Percentiles rank a stretch among this genome's conserved stretches.
Conservation (phyloP, 345 rosid genomes). For the Erodium maritimum region DNA sequence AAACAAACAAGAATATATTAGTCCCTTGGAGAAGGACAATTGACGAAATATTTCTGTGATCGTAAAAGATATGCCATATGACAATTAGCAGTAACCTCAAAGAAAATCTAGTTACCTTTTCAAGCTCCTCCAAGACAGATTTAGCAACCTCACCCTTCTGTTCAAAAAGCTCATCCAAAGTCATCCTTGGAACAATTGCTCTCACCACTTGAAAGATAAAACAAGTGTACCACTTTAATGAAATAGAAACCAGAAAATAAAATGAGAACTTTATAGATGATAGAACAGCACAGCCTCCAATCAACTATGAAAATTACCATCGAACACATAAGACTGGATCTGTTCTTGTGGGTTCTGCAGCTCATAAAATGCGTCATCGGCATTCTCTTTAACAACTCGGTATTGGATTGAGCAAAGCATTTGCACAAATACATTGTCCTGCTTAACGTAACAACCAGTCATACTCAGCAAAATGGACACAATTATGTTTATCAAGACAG, state of each 20-base stretch:
- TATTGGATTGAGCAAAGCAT: slow-evolving; percentile 88
- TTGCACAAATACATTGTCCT: slow-evolving; percentile 98
- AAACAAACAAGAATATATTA: no score
- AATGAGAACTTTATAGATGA: no score
- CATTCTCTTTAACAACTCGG: slow-evolving; percentile 53
- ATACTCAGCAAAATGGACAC: slow-evolving; percentile 89
- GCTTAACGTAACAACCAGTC: slow-evolving; percentile 22
- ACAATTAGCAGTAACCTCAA: not conserved
- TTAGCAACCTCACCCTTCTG: slow-evolving; percentile 97
- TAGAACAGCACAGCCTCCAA: no score
- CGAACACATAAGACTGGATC: slow-evolving; percentile 93
- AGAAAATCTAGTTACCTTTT: slow-evolving; percentile 43
- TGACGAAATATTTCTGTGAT: no score
- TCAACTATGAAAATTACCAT: slow-evolving; percentile 62
- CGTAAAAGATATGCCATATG: no score
- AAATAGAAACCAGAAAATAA: not conserved
- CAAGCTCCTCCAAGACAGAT: slow-evolving; percentile 89
- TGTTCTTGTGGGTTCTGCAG: slow-evolving; percentile 86
- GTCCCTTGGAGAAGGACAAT: no score
- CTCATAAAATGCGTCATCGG: slow-evolving; percentile 98
- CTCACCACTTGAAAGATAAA: slow-evolving; percentile 61
- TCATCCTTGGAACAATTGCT: slow-evolving; percentile 85
- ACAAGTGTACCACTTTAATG: slow-evolving; percentile 37
- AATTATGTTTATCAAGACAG: slow-evolving; percentile 93
- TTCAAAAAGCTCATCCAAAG: slow-evolving; percentile 80